A percentile compares a stretch with the other conserved stretches of the same genome.
Conservation (phyloP, 2,329 filamentous ascomycete species). For the Aspergillus neotritici region DNA sequence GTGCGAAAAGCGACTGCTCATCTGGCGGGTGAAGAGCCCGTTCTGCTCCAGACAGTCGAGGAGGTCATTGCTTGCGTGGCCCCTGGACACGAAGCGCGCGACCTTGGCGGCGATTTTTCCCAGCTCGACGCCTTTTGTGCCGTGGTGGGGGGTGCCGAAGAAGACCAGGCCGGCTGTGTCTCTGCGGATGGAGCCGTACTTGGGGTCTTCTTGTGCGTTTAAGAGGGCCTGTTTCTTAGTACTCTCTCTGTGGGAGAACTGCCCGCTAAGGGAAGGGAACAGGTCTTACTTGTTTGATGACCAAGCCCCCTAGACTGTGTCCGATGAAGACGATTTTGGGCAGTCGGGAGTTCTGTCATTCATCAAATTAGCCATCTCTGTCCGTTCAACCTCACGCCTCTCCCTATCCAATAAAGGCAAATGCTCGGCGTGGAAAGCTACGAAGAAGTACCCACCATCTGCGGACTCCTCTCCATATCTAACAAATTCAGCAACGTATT, state of each 20-base stretch:
- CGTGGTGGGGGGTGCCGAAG: conserved; percentile 32
- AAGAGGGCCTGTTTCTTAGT: conserved; percentile 21
- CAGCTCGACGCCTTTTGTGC: conserved; percentile 28
- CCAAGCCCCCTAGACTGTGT: conserved; percentile 28
- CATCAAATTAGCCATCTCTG: not conserved
- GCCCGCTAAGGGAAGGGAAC: too few relatives aligned
- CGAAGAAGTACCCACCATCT: conserved; percentile 12
- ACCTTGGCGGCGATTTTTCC: conserved; percentile 31
- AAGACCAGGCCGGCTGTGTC: conserved; percentile 32
- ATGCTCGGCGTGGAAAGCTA: too few relatives aligned
- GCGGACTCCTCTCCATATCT: conserved; percentile 26
- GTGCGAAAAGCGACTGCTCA: conserved; percentile 29
- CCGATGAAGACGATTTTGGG: conserved; percentile 29
- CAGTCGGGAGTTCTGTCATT: conserved; percentile 14
- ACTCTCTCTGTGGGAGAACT: not conserved
- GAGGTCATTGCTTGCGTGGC: conserved; percentile 27
- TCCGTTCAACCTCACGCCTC: too few relatives aligned
- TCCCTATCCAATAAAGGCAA: too few relatives aligned
- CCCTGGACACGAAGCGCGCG: conserved; percentile 28
- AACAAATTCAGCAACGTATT: conserved; percentile 30
- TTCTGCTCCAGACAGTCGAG: conserved; percentile 27
- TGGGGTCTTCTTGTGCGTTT: conserved; percentile 32
- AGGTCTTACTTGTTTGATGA: conserved; percentile 26
- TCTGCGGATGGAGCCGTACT: conserved; percentile 28
- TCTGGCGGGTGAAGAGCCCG: conserved; percentile 27